Evolutionary conservation across 2,329 filamentous ascomycete genomes (phyloP).

Genomic region (Aspergillus viridinutans): DNA sequence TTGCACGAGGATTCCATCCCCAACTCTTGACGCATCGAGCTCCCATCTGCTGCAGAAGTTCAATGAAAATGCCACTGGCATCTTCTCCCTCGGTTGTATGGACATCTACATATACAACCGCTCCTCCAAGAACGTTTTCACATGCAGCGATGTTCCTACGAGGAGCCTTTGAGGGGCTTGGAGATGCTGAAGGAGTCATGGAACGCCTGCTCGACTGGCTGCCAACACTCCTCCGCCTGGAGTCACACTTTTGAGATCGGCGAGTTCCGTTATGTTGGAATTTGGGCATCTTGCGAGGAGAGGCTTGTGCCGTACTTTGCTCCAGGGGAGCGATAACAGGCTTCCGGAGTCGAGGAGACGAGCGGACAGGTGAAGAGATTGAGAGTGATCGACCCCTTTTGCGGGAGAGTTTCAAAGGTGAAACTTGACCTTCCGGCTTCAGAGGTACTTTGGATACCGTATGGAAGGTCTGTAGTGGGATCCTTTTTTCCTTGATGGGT

Average conservation of each 20-base stretch:
- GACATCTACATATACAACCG: conserved; percentile 78
- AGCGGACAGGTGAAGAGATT: conserved; percentile 39
- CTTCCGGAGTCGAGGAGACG: conserved; percentile 27
- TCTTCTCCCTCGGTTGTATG: conserved; percentile 77
- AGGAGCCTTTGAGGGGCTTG: conserved; percentile 27
- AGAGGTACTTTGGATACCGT: conserved; percentile 75
- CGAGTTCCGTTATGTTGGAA: conserved; percentile 16
- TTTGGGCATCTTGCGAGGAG: conserved; percentile 25
- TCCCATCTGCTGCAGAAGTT: conserved; percentile 75
- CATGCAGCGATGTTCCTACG: conserved; percentile 20
- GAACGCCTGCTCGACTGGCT: conserved; percentile 4
- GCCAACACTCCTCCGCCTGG: conserved; percentile 11
- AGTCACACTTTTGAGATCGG: conserved; percentile 13
- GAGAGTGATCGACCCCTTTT: conserved; percentile 51
- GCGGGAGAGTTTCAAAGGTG: conserved; percentile 43
- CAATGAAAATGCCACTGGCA: conserved; percentile 74
- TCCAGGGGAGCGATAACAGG: conserved; percentile 19
- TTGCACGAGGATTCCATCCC: conserved; percentile 64
- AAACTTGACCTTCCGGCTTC: conserved; percentile 57
- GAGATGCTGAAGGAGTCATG: conserved; percentile 13
- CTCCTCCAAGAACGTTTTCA: conserved; percentile 58
- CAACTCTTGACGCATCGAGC: conserved; percentile 73
- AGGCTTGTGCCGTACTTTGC: conserved; percentile 18
- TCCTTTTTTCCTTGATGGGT: conserved; percentile 46
- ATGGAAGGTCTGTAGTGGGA: conserved; percentile 57